Conservation (phyloP, 2,329 filamentous ascomycete species). For the Sphaerulina populicola region DNA sequence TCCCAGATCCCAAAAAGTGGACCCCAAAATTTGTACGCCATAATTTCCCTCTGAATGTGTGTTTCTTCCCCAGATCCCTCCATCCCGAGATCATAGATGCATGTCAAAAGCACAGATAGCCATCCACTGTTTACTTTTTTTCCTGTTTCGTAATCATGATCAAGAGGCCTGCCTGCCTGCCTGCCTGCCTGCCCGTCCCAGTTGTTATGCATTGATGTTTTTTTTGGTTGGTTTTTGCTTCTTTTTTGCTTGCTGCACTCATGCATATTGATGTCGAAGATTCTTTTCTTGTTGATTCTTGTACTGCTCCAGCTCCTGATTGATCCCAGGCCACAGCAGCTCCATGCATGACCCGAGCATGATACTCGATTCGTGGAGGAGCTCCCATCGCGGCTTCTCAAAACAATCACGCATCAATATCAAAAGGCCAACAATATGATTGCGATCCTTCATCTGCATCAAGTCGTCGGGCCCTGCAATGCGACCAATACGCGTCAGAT, state of each 20-base stretch:
- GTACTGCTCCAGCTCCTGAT: constrained; percentile 10
- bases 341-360: constrained; percentile 74
- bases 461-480: constrained; percentile 70
- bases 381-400: constrained; percentile 75
- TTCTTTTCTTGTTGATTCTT: constrained; percentile 1
- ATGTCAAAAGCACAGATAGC: constrained; percentile 4
- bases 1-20: constrained; percentile 11
- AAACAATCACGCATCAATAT: constrained; percentile 77
- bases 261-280: constrained; percentile 1
- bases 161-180: not conserved
- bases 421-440: constrained; percentile 71
- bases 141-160: constrained; percentile 8
- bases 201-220: constrained; percentile 2
- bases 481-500: constrained; percentile 62
- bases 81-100: not conserved
- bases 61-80: not conserved
- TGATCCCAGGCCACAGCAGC: constrained; percentile 38
- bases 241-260: not conserved
- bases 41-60: not conserved
- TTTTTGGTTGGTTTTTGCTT: not conserved
- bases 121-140: constrained; percentile 4
- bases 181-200: not conserved
- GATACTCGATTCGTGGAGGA: constrained; percentile 77
- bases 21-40: not conserved
- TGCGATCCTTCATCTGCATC: constrained; percentile 63